Base-by-base conservation (phyloP, 441 rosid genomes). In the Euphorbia schlechtendalii region DNA sequence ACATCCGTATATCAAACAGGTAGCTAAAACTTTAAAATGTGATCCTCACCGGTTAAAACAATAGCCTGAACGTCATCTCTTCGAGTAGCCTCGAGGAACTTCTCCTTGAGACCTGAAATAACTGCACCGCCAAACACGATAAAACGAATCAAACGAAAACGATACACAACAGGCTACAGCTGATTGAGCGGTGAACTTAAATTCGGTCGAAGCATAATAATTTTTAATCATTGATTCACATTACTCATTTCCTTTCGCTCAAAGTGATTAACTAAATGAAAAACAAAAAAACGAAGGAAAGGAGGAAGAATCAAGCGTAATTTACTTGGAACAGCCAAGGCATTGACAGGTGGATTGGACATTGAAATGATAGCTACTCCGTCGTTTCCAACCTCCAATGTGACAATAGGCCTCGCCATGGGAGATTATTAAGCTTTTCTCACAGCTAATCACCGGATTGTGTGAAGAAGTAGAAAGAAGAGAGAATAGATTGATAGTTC, bases 341-440 rank as follows among this genome's bases (percentile, higher is more conserved):
- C 89, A 69, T 90, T 93, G 67, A 93, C 96, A 21, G 97, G 97
- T 74, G 97, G 99, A 74, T 93, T 90, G 24, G 76, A 77, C 71
- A 93, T 80, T 67, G 93, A 83, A 69, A 93, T 68, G 46, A 93
- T 77, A 1, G 99, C 97, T 68, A 93, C 97, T 74, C 97, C 99
- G 67, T 93, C 99, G 81, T 64, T 60, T 21, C 99, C 95, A 30
- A 90, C 82, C 30, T 87, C 90, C 81, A 93, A 66, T 56, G 83
- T 74, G 14, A 86, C 95, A 56, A 76, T 72, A 59, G 75, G 73
- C 66, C 72, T 68, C 59, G 85, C 87, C 97, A 93, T 88, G 52
- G 59, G 57, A 54, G 32, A 24, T 54, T 1, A 43, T 43, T 13
- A 22, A 12, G 32, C 40, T n/a, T 54, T 24, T 52, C 8, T 25